Evolutionary conservation across 2,329 filamentous ascomycete genomes (phyloP).

Genomic region (Fusarium gaditjirri): DNA sequence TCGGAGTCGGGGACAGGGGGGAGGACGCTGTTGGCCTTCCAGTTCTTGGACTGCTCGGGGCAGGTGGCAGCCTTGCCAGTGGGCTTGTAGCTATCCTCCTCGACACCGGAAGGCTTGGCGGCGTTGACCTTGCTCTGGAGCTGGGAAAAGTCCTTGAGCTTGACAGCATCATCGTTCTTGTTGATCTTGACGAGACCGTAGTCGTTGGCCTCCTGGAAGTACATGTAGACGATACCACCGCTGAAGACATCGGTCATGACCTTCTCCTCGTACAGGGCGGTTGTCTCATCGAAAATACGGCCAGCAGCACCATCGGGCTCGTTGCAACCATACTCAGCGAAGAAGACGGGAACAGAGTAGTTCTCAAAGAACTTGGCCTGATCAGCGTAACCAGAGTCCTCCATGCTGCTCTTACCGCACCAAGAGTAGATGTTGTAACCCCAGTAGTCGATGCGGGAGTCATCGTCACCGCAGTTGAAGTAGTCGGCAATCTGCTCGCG

Average conservation of each 20-base stretch:
- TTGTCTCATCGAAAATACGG: constrained; percentile 87
- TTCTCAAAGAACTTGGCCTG: constrained; percentile 87
- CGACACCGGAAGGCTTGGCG: constrained; percentile 72
- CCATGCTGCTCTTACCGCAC: constrained; percentile 87
- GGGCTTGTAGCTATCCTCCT: constrained; percentile 76
- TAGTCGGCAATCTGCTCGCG: constrained; percentile 86
- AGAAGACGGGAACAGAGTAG: constrained; percentile 96
- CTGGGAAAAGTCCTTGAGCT: constrained; percentile 78
- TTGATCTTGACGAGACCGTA: constrained; percentile 79
- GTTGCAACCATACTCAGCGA: constrained; percentile 99
- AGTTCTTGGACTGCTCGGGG: constrained; percentile 72
- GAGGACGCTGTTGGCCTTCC: constrained; percentile 73
- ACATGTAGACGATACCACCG: constrained; percentile 99
- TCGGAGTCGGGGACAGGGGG: constrained; percentile 83
- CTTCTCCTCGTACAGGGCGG: constrained; percentile 78
- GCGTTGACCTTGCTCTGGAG: constrained; percentile 76
- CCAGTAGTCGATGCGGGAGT: constrained; percentile 90
- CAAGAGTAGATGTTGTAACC: constrained; percentile 99
- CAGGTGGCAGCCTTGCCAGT: constrained; percentile 77
- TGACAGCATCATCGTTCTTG: constrained; percentile 67
- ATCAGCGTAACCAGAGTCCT: constrained; percentile 80
- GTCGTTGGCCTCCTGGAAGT: constrained; percentile 90
- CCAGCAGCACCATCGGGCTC: constrained; percentile 65
- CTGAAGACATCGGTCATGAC: constrained; percentile 91
- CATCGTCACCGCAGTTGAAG: constrained; percentile 85